Evolutionary conservation across 2,329 filamentous ascomycete species (phyloP).

Genomic region (Stemphylium beticola): DNA sequence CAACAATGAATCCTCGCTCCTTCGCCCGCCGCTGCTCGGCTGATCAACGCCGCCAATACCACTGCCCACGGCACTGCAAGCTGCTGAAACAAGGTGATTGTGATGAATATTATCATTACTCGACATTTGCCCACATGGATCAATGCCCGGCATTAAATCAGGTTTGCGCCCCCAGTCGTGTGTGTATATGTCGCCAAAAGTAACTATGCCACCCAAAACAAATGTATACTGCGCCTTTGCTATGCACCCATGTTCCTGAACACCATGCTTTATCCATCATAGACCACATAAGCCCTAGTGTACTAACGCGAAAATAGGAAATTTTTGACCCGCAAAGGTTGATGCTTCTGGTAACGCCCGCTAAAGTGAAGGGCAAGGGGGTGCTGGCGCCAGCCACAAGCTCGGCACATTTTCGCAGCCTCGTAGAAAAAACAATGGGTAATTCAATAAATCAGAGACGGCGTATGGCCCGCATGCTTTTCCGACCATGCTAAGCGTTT

Average conservation of each 20-base stretch:
- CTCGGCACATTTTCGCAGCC: constrained; percentile 1
- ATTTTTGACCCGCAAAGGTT: constrained; percentile 38
- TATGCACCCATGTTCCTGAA: constrained; percentile 29
- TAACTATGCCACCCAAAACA: constrained; percentile 16
- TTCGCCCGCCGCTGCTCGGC: constrained; percentile 1
- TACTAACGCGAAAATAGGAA: constrained; percentile 31
- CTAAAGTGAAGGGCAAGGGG: constrained; percentile 14
- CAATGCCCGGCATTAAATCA: constrained; percentile 3
- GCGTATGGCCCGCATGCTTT: background rate
- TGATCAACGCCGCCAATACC: constrained; percentile 2
- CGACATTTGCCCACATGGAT: constrained; percentile 14
- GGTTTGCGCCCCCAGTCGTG: constrained; percentile 6
- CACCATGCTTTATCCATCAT: constrained; percentile 23
- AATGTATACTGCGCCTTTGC: constrained; percentile 20
- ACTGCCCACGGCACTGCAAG: background rate
- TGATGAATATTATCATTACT: constrained; percentile 10
- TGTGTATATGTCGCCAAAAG: constrained; percentile 13
- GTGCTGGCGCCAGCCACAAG: constrained; percentile 1
- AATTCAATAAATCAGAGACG: constrained; percentile 11
- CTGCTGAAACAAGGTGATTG: background rate
- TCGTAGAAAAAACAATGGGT: constrained; percentile 13
- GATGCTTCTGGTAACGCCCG: constrained; percentile 36
- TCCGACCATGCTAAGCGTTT: background rate
- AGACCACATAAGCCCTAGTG: constrained; percentile 22
- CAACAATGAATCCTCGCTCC: background rate